phyloP scores from a whole-genome alignment of 768 basidiomycete species.

The Termitomyces sp. region DNA sequence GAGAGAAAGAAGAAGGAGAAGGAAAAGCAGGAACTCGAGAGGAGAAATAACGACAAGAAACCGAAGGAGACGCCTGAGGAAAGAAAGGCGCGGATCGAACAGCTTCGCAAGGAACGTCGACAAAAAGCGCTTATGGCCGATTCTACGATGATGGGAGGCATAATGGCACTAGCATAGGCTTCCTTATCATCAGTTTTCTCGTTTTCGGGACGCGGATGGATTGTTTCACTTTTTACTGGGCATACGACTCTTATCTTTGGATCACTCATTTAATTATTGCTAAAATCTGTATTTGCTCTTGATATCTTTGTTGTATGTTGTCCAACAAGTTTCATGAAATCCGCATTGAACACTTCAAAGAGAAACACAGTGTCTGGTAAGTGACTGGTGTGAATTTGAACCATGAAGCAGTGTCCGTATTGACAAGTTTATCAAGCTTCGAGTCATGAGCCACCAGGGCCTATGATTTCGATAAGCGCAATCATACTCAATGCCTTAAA shows the following conservation, averaged over 20 bases:
- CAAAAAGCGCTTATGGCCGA: constrained; percentile 8
- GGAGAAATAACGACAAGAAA: constrained; percentile 23
- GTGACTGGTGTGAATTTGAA: neutral
- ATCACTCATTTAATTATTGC: constrained; percentile 2
- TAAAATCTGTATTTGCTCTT: constrained; percentile 4
- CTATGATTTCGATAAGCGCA: neutral
- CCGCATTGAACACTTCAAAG: neutral
- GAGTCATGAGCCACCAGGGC: neutral
- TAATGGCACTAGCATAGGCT: constrained; percentile 12
- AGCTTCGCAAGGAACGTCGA: constrained; percentile 1
- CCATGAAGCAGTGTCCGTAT: neutral
- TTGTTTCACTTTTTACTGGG: neutral
- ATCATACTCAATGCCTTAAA: neutral
- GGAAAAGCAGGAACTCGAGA: constrained; percentile 29
- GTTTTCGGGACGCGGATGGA: neutral
- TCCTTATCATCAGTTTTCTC: neutral
- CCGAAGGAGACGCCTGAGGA: constrained; percentile 15
- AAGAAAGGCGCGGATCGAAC: constrained; percentile 11
- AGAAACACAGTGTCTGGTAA: neutral
- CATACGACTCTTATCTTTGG: constrained; percentile 3
- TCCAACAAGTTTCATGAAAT: neutral
- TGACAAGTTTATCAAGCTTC: neutral
- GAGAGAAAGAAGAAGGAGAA: constrained; percentile 31
- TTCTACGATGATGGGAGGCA: constrained; percentile 13
- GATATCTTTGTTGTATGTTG: neutral